Base-by-base conservation (phyloP, 352 stramenopile species). In the Globisporangium barbulae region DNA sequence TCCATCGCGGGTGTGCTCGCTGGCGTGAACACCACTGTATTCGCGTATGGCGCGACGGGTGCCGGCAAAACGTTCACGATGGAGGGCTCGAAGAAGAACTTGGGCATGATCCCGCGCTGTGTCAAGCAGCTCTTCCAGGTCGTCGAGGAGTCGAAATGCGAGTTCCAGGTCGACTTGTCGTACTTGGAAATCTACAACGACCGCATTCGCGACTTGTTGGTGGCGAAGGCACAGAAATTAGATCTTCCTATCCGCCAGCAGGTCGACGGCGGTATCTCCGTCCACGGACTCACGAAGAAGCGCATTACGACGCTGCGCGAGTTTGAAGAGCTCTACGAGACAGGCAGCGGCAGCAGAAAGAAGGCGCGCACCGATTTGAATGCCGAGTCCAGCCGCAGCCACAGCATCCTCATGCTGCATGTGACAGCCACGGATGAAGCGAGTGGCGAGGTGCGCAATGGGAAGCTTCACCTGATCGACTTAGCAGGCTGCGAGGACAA, bases 101-200 rank as follows among this genome's bases (percentile, higher is more conserved):
- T 72, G 4, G 82, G 80, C 22, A 76, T 91, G 60, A 81, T 83
- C 47, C 73, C 72, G 19, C 76, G 76, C 7, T 74, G 66, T 3
- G 42, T 88, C 37, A 72, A 74, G 50, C 68, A 68, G 25, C 47
- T 91, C 19, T 86, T 91, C 44, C 68, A 80, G 31, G 64, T 77
- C 19, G 63, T 53, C 0, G 47, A 59, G 2, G 68, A 78, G n/a
- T 45, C 72, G 21, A 62, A 62, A 22, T n/a, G 61, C 39, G 35
- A 25, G 19, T 76, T 72, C 44, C 58, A 73, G 45, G 42, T 85
- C 56, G 53, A 73, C 8, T 53, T 91, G 48, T 84, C 72, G 54
- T 97, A 92, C 61, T 64, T 97, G 1, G 84, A 97, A 72, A 83
- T 97, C 47, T 96, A 96, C 74, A 96, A 97, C 71, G 93, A 97